These are phyloP conservation scores for Albophoma yamanashiensis DNA, from an alignment of 2,329 filamentous ascomycete species.

Conservation along the genomic window DNA sequence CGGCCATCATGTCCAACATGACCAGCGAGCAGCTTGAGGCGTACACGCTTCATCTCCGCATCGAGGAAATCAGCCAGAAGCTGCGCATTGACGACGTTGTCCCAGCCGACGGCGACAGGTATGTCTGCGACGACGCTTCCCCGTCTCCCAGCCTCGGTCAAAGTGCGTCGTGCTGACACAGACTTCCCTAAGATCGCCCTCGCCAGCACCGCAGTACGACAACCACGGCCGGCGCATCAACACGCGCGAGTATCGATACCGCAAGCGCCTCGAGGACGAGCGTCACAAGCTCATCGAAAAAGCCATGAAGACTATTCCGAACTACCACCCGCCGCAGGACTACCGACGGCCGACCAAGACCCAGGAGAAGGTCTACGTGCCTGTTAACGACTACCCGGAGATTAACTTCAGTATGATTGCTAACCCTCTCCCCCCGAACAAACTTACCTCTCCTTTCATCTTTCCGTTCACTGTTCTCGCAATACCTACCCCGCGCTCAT, in stretches of 20 bases:
- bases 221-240: slow-evolving; percentile 99
- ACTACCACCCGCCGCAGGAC: slow-evolving; percentile 97
- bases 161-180: slow-evolving; percentile 1
- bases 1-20: slow-evolving; percentile 94
- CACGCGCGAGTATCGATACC: slow-evolving; percentile 95
- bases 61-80: slow-evolving; percentile 99
- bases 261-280: slow-evolving; percentile 96
- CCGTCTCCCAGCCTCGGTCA: neutral
- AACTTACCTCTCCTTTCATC: slow-evolving; percentile 35
- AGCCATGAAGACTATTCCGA: slow-evolving; percentile 98
- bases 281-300: slow-evolving; percentile 98
- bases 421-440: slow-evolving; percentile 71
- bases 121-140: slow-evolving; percentile 20
- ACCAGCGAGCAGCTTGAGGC: slow-evolving; percentile 97
- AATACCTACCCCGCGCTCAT: neutral
- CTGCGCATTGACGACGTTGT: slow-evolving; percentile 98
- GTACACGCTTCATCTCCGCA: slow-evolving; percentile 90
- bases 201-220: slow-evolving; percentile 93
- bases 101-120: slow-evolving; percentile 92
- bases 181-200: slow-evolving; percentile 63
- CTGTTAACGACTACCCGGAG: slow-evolving; percentile 99
- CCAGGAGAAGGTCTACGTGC: slow-evolving; percentile 99
- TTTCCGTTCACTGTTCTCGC: slow-evolving; percentile 11
- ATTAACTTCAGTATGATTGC: slow-evolving; percentile 99
- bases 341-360: slow-evolving; percentile 99